Evolutionary conservation across 1,284 basidiomycete genomes (phyloP), one percentile per base, ranked within the genome.

Genomic region (Sparassis latifolia): DNA sequence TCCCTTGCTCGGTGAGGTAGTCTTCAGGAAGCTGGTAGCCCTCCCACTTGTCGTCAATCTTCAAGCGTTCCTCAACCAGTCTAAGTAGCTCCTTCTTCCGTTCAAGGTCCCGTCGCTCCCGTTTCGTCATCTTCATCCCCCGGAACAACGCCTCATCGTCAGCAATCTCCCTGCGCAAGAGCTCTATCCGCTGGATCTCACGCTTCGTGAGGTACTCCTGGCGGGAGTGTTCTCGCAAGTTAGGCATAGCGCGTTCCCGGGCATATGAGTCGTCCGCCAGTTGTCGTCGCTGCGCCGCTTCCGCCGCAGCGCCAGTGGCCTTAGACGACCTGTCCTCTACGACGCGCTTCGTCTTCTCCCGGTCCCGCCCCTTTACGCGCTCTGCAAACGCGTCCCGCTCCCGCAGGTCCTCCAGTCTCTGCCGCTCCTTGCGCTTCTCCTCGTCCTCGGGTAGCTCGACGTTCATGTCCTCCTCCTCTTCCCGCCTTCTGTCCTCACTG

Each of bases 1-100:
- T 96, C n/a, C 97, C 97, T 67, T 97, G 92, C 63, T 97, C 96
- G 0, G 96, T 99, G 61, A 98, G 80, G 64, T 99, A 99, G 70
- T 99, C 96, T 60, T 97, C 94, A 0, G 94, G 95, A 38, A 97
- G 78, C 71, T 89, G 88, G 62, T 97, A 97, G 3, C 94, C 94
- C 55, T 97, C 94, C 68, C 80, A 91, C 55, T 92, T 90, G 72
- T 97, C 94, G 65, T 94, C 91, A 55, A 99, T 97, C 63, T 84
- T 86, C 55, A 94, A 77, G 27, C 95, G 82, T 65, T 96, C 95
- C 68, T 99, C 95, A 52, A 97, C 95, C 33, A 99, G 79, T 44
- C 82, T 79, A 20, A 99, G 73, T 6, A 98, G 78, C 64, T 97
- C 91, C 70, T 95, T 97, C 75, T 98, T 98, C 60, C 85, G 79